Evolutionary conservation across 1,284 basidiomycete species (phyloP).

Genomic region (Fomitiporia mediterranea): DNA sequence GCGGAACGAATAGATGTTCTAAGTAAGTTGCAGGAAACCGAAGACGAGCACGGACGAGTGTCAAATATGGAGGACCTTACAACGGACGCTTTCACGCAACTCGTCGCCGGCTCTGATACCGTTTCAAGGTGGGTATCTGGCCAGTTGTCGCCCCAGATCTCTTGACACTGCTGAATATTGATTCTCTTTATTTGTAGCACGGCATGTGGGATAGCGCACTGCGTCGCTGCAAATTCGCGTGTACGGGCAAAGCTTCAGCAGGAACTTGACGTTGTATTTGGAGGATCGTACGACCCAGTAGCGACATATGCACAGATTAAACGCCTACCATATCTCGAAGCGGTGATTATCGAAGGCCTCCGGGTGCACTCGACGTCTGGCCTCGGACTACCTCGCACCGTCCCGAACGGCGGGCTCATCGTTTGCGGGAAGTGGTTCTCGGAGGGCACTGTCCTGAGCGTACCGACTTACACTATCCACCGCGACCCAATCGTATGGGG

Average conservation of each 20-base stretch:
- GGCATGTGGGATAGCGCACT: conserved; percentile 81
- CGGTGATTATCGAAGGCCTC: conserved; percentile 79
- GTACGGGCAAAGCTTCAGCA: conserved; percentile 69
- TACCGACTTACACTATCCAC: conserved; percentile 78
- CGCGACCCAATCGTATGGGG: conserved; percentile 71
- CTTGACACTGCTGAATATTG: conserved; percentile 28
- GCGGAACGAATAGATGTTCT: conserved; percentile 15
- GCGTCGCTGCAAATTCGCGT: conserved; percentile 64
- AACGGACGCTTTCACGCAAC: conserved; percentile 45
- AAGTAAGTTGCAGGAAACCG: conserved; percentile 30
- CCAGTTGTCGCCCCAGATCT: conserved; percentile 85
- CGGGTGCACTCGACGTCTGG: conserved; percentile 78
- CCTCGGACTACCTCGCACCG: conserved; percentile 77
- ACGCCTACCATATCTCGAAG: conserved; percentile 69
- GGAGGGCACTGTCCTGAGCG: conserved; percentile 64
- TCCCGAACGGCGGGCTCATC: conserved; percentile 63
- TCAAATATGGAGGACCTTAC: conserved; percentile 47
- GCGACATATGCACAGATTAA: conserved; percentile 61
- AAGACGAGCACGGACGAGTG: conserved; percentile 41
- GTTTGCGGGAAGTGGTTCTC: conserved; percentile 60
- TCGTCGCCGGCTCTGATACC: conserved; percentile 42
- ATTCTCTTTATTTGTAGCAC: conserved; percentile 41
- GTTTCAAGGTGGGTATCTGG: conserved; percentile 30
- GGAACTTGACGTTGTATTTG: conserved; percentile 77
- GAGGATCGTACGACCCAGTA: conserved; percentile 54